Base-by-base conservation (phyloP, 148 eudicot species). In the Persicaria tinctoria region DNA sequence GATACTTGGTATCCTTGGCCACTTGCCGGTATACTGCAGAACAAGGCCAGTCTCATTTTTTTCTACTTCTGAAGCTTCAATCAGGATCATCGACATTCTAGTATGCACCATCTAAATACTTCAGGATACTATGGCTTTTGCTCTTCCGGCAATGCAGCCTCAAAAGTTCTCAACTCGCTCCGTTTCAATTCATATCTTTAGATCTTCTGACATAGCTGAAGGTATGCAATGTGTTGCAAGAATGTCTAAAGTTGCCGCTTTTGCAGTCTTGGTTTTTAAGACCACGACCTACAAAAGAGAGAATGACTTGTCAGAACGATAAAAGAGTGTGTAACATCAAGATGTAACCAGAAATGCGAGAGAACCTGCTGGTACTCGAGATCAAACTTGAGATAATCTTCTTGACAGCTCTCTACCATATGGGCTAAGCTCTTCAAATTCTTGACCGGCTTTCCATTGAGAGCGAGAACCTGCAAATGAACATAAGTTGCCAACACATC, bases 181-280 rank as follows among this genome's bases (percentile, higher is more conserved):
- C 18, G 13, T 11, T 50, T 14, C 6, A 38, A 44, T 74, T 85
- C 76, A 85, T 56, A 78, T 51, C 81, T 73, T 75, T 59, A 82
- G 85, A 78, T 85, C 87, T 73, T 82, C 85, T 9, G 87, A 85
- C 83, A 82, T 77, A 49, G 87, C 83, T 49, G 87, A 79, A 49
- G 87, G 85, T 50, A 85, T 85, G 57, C 83, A 82, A 68, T 85
- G 84, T 7, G 83, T 85, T 50, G 77, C 70, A 17, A 85, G 81
- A 74, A 85, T 80, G 76, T 85, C 83, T 74, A 18, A 44, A 54
- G 87, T 80, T 75, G 87, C 87, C 45, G 81, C 81, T 74, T 80
- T 85, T 1, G 87, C 85, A 7, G 78, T 78, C 66, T 82, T 57
- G 3, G 80, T 82, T 59, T 74, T 73, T 13, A 85, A 70, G 46